Evolutionary conservation across 1,284 basidiomycete species (phyloP), one percentile per base, ranked within the genome.

Genomic region (Cryptococcus floricola): DNA sequence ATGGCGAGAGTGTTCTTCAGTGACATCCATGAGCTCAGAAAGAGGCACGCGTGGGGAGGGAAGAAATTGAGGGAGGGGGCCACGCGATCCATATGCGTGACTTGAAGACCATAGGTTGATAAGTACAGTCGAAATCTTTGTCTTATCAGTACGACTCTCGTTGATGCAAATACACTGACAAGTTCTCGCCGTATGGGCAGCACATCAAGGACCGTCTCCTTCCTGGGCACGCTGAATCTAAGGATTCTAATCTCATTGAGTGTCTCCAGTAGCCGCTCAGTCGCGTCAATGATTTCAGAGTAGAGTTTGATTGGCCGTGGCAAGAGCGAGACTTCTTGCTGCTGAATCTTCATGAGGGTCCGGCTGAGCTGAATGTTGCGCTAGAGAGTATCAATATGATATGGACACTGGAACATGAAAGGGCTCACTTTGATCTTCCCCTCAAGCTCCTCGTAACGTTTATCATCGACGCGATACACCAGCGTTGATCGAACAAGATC

Each of bases 41-140:
- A 78, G 63, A 2, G 79, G 74, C 4, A 73, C 60, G 3, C 76
- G 68, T 0, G 79, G 75, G 0, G 73, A 74, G 4, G 80, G 79
- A 0, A 81, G 63, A 49, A 77, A 79, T 53, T 81, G 80, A 1
- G 80, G 80, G 7, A 81, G 62, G 2, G 79, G 77, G 16, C 69
- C 64, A 13, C 75, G 68, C 0, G 78, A 79, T 19, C 74, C 67
- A 60, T 80, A 73, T 0, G 78, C 73, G 53, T 80, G 79, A 0
- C 70, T 72, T 19, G 72, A 67, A 0, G 78, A 75, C 74, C 78
- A 81, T 2, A 81, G 60, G 34, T 71, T 76, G 45, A 80, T 64
- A 16, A 79, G 64, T n/a, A 80, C 65, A 1, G 78, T 64, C 0
- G 75, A 76, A 2, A 71, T 63, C 71, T 72, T 52, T 27, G n/a